Evolutionary conservation across 2,329 filamentous ascomycete genomes (phyloP), one percentile per base, ranked within the genome.

Genomic region (Cercospora sp.): DNA sequence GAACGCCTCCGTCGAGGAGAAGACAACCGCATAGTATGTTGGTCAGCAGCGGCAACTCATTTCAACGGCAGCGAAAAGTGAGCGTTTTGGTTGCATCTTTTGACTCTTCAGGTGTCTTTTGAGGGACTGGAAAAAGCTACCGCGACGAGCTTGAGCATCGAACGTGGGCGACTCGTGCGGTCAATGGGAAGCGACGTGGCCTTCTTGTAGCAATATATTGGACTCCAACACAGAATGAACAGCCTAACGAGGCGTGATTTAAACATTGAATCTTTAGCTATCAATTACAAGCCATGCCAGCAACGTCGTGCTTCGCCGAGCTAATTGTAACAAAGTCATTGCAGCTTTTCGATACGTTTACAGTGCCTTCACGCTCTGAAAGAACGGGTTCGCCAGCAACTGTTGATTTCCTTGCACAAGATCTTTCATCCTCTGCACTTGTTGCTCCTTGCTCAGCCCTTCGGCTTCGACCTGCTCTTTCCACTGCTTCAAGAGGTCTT

Each of bases 401-500:
- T 87, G 89, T 74, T 90, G 84, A 77, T 97, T 91, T 2, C 83
- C 87, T 73, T 85, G 86, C 3, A 98, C 92, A 74, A 98, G 80
- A 74, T 94, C 91, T 78, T 87, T 90, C 86, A 98, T 89, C 73
- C 88, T 86, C 70, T 86, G 84, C 7, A 94, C 87, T 83, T 95
- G 94, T 78, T 96, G 89, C 72, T 91, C 89, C 73, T 89, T 88
- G 23, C 70, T 67, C 67, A 87, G 82, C 10, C 88, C 87, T 77
- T 94, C 90, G 6, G 65, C 67, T 66, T 79, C 77, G 8, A 88
- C 84, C 72, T 87, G 83, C 63, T 87, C 85, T 83, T 96, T 97
- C 95, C 95, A 99, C 78, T 88, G 87, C 48, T 91, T 81, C 67
- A 99, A 81, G 76, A 97, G 85, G 58, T 90, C 87, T 81, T 98